phyloP scores from a whole-genome alignment of 176 grass and related monocot species.

The Ensete ventricosum region DNA sequence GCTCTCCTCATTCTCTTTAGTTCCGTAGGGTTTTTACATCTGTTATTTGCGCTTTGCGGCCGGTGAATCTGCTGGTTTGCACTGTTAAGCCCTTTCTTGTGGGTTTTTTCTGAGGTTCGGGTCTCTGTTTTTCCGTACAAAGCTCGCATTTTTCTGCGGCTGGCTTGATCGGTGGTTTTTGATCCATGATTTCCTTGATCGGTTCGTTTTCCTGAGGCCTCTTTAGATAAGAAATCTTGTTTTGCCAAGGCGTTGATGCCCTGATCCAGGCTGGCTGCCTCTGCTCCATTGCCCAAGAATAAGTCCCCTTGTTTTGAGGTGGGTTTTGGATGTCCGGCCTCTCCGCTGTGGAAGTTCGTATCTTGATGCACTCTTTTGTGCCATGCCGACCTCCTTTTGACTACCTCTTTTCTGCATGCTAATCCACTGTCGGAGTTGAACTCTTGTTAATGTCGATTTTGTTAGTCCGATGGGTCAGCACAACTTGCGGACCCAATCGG shows the following conservation, averaged over 20 bases:
- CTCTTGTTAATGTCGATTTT: no score
- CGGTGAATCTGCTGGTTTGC: background rate
- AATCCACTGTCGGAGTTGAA: background rate
- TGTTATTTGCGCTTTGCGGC: background rate
- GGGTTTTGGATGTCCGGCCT: background rate
- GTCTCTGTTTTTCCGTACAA: background rate
- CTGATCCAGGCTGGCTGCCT: slow-evolving; percentile 10
- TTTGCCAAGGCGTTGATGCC: background rate
- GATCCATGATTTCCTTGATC: background rate
- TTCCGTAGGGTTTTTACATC: background rate
- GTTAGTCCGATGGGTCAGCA: no score
- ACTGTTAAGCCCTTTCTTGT: background rate
- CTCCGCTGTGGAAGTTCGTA: background rate
- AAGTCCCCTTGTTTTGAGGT: background rate
- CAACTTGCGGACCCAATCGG: no score
- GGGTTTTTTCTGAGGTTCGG: background rate
- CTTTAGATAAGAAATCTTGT: background rate
- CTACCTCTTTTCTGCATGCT: background rate
- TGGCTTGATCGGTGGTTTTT: background rate
- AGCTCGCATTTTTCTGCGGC: background rate
- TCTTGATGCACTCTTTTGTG: background rate
- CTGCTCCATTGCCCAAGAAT: background rate
- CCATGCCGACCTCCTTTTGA: background rate
- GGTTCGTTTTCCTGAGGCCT: background rate
- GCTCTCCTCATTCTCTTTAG: background rate